Evolutionary conservation across 176 grass and related monocot species (phyloP).

Genomic region (Puccinellia tenuiflora): DNA sequence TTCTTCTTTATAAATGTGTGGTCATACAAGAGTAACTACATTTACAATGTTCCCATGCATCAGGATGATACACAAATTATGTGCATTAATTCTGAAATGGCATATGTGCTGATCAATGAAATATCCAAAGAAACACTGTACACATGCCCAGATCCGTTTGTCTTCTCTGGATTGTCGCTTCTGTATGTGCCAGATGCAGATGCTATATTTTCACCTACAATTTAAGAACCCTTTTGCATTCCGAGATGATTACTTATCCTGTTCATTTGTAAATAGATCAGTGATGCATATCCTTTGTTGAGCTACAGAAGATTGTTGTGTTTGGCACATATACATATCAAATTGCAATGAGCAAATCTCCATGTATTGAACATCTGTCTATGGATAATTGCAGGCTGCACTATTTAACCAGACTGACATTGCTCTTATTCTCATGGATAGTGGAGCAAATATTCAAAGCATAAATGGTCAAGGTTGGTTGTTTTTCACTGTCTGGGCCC

Average conservation of each 20-base stretch:
- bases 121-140: neutral
- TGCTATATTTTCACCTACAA: neutral
- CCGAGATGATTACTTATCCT: neutral
- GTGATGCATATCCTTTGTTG: neutral
- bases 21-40: neutral
- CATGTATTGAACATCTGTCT: conserved; percentile 18
- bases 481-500: neutral
- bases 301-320: neutral
- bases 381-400: conserved; percentile 63
- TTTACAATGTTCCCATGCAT: neutral
- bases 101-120: neutral
- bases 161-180: conserved; percentile 14
- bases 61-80: neutral
- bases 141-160: neutral
- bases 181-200: neutral
- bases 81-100: neutral
- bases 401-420: conserved; percentile 99
- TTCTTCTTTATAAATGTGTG: neutral
- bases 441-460: conserved; percentile 73
- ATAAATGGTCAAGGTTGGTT: conserved; percentile 91
- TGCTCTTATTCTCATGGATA: conserved; percentile 85
- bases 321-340: neutral
- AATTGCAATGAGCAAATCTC: neutral
- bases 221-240: conserved; percentile 1
- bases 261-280: conserved; percentile 6